phyloP scores from a whole-genome alignment of 2,329 filamentous ascomycete species.

The Triangularia verruculosa region DNA sequence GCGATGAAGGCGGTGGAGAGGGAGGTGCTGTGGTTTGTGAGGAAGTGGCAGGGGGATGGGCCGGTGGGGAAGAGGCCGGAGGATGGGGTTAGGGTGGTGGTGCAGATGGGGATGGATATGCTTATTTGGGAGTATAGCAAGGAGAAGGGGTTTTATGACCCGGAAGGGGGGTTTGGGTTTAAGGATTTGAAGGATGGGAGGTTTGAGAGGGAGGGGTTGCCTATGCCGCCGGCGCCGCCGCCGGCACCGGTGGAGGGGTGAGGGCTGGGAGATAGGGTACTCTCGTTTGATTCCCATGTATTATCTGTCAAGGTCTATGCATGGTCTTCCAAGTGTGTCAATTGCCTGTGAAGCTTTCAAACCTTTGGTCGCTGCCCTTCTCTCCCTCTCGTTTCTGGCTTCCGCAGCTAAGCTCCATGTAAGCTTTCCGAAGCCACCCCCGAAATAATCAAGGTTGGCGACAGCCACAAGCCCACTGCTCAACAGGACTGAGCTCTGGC shows the following conservation, averaged over 20 bases:
- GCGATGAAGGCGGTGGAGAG: constrained; percentile 4
- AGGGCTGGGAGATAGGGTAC: not conserved
- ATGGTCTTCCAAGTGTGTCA: no score
- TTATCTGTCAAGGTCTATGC: no score
- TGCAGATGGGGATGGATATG: constrained; percentile 13
- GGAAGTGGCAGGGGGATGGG: not conserved
- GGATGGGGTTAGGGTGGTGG: not conserved
- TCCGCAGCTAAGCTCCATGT: not conserved
- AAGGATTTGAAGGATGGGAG: not conserved
- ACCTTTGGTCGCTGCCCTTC: no score
- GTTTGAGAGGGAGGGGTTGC: not conserved
- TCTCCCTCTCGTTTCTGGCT: no score
- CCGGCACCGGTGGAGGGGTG: not conserved
- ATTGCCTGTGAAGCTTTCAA: no score
- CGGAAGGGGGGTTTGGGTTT: constrained; percentile 4
- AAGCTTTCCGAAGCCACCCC: not conserved
- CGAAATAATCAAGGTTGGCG: no score
- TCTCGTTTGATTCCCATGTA: no score
- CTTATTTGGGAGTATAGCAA: not conserved
- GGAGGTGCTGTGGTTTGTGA: constrained; percentile 2
- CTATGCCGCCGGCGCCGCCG: not conserved
- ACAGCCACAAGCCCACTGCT: not conserved
- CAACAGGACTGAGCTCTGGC: not conserved
- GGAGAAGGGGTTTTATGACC: constrained; percentile 8
- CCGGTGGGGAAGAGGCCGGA: not conserved